Evolutionary conservation across 352 stramenopile genomes (phyloP).

Genomic region (Peronospora farinosa): DNA sequence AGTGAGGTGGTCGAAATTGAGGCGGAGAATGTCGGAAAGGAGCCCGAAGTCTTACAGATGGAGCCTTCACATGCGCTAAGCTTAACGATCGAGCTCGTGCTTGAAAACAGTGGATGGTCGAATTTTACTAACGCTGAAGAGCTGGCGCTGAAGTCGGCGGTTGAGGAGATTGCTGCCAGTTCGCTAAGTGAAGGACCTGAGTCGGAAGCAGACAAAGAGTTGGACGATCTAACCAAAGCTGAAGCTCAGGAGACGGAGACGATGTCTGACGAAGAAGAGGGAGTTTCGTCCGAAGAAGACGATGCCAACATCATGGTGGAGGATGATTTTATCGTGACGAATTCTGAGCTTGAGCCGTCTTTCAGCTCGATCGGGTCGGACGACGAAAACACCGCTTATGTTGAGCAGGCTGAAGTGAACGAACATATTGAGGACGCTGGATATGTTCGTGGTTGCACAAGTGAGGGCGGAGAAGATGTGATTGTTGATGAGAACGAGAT

Average conservation of each 20-base stretch:
- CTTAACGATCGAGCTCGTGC: not conserved
- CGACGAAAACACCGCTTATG: not conserved
- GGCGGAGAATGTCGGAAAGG: not conserved
- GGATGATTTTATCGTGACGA: not conserved
- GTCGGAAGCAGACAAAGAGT: not conserved
- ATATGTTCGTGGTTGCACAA: not conserved
- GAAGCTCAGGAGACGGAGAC: not conserved
- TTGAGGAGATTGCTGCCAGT: not conserved
- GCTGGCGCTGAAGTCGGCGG: not conserved
- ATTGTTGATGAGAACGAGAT: not conserved
- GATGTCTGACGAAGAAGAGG: slow-evolving; percentile 3
- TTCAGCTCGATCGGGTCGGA: slow-evolving; percentile 2
- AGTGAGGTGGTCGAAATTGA: not conserved
- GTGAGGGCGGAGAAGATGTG: not conserved
- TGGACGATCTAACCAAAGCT: not conserved
- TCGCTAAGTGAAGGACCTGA: not conserved
- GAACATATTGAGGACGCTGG: not conserved
- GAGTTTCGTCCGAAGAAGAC: slow-evolving; percentile 1
- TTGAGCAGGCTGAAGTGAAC: not conserved
- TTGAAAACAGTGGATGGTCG: not conserved
- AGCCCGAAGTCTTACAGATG: slow-evolving; percentile 5
- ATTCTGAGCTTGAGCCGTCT: not conserved
- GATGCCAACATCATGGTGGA: not conserved
- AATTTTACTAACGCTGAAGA: not conserved
- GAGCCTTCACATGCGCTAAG: not conserved